Percentiles rank a stretch among this genome's conserved stretches.
These are phyloP conservation scores for Apiotrichum porosum DNA, from an alignment of 1,284 basidiomycete species.

Conservation along the genomic window DNA sequence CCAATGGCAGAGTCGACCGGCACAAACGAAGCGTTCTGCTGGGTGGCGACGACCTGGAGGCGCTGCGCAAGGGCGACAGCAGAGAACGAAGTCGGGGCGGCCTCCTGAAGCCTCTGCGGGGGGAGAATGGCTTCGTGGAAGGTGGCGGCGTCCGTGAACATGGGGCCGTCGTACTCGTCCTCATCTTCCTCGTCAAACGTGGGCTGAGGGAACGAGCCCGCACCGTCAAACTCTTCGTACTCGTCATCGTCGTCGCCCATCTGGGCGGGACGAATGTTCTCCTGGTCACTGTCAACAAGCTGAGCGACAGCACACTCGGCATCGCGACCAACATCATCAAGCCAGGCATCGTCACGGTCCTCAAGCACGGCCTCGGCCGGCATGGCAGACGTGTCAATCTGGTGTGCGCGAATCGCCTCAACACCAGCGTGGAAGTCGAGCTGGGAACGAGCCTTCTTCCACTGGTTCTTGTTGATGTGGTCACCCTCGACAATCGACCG, in stretches of 20 bases:
- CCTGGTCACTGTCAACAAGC: neutral
- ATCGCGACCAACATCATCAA: neutral
- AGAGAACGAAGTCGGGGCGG: neutral
- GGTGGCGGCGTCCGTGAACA: neutral
- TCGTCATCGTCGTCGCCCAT: constrained; percentile 3
- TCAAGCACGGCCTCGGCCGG: neutral
- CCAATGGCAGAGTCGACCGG: neutral
- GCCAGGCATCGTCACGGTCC: neutral
- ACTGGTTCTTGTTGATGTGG: neutral
- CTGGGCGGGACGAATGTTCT: neutral
- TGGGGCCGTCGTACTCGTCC: neutral
- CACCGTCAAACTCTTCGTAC: constrained; percentile 9
- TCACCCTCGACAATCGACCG: neutral
- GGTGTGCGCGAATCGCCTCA: neutral
- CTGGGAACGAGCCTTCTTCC: neutral
- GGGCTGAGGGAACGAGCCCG: constrained; percentile 5
- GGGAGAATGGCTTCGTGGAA: neutral
- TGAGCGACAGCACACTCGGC: neutral
- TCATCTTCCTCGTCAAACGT: neutral
- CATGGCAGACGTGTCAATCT: constrained; percentile 3
- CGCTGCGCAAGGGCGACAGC: neutral
- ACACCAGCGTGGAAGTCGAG: neutral
- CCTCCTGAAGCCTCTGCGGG: neutral
- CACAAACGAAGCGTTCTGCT: neutral
- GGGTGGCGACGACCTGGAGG: neutral